Percentiles rank a stretch among this genome's conserved stretches.
phyloP scores from a whole-genome alignment of 73 alveolate genomes.

The Urostyla sp. region DNA sequence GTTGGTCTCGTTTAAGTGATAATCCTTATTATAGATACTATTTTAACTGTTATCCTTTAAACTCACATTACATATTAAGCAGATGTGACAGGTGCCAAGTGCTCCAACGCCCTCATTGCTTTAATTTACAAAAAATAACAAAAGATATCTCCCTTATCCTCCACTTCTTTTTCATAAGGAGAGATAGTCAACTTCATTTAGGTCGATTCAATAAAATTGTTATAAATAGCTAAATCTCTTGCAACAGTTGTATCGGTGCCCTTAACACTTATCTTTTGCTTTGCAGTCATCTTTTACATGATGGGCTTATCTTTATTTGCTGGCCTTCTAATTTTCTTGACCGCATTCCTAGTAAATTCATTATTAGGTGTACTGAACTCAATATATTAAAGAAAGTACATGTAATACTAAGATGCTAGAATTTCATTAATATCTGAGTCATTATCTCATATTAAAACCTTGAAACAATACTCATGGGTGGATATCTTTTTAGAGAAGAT shows the following conservation, averaged over 20 bases:
- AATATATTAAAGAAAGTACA: conserved; percentile 63
- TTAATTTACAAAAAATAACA: conserved; percentile 67
- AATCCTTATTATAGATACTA: background rate
- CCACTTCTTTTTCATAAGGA: conserved; percentile 64
- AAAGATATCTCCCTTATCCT: conserved; percentile 71
- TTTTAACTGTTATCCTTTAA: background rate
- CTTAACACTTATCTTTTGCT: conserved; percentile 56
- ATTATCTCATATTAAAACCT: conserved; percentile 86
- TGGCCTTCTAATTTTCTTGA: conserved; percentile 62
- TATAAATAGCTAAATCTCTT: conserved; percentile 24
- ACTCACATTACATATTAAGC: conserved; percentile 61
- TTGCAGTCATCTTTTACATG: conserved; percentile 65
- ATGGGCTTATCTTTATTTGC: conserved; percentile 75
- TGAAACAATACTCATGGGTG: conserved; percentile 91
- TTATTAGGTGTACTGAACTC: conserved; percentile 57
- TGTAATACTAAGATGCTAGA: conserved; percentile 87
- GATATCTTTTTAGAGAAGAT: conserved; percentile 71
- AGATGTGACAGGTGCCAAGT: conserved; percentile 73
- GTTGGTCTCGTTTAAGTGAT: conserved; percentile 15
- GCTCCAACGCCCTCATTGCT: conserved; percentile 55
- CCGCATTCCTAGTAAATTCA: conserved; percentile 42
- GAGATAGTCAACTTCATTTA: conserved; percentile 79
- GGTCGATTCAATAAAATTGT: conserved; percentile 63
- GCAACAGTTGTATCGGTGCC: conserved; percentile 68
- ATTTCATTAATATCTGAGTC: conserved; percentile 83